Evolutionary conservation across 2,329 filamentous ascomycete species (phyloP).

Genomic region (Apiospora kogelbergensis): DNA sequence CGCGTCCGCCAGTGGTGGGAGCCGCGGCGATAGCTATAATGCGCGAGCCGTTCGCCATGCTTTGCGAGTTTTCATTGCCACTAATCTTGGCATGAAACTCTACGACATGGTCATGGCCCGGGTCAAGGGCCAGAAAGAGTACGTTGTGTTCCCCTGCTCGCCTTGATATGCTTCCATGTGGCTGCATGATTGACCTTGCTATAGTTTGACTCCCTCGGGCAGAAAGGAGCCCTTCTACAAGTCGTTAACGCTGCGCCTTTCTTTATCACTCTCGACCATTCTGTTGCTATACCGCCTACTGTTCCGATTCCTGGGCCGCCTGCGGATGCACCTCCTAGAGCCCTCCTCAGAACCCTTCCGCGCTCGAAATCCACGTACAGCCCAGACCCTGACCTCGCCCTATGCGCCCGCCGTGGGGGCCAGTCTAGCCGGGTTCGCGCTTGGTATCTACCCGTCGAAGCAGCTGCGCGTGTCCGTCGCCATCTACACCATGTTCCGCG

Average conservation of each 20-base stretch:
- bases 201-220: constrained; percentile 24
- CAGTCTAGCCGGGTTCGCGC: constrained; percentile 78
- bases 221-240: constrained; percentile 58
- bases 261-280: constrained; percentile 79
- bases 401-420: constrained; percentile 90
- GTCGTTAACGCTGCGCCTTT: constrained; percentile 73
- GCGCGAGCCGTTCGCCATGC: constrained; percentile 69
- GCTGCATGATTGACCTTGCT: background rate
- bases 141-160: constrained; percentile 7
- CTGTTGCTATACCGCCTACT: constrained; percentile 86
- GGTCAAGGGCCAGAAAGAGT: constrained; percentile 47
- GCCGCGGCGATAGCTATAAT: constrained; percentile 63
- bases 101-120: constrained; percentile 54
- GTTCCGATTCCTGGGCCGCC: constrained; percentile 81
- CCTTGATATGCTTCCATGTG: background rate
- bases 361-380: constrained; percentile 75
- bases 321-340: constrained; percentile 76
- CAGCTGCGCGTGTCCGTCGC: constrained; percentile 71
- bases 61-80: constrained; percentile 67
- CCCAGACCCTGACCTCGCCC: constrained; percentile 73
- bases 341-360: constrained; percentile 81
- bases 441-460: constrained; percentile 70
- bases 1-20: constrained; percentile 16
- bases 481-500: constrained; percentile 78
- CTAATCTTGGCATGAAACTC: constrained; percentile 62